These are phyloP conservation scores for Neonectria hederae DNA, from an alignment of 2,329 filamentous ascomycete genomes.

Conservation along the genomic window DNA sequence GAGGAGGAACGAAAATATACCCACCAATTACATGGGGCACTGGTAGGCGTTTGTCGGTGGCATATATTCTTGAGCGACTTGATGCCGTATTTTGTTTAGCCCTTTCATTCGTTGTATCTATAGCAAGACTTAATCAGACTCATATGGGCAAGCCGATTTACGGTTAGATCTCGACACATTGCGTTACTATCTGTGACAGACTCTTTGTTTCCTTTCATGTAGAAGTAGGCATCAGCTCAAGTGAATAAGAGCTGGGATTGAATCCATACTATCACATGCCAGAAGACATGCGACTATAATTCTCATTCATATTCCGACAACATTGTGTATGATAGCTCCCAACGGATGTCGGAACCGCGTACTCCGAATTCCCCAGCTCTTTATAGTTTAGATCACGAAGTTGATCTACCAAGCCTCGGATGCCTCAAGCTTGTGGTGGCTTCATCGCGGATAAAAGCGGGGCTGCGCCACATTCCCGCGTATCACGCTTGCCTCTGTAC, in stretches of 20 bases:
- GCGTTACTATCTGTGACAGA: not conserved
- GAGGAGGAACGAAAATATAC: conserved; percentile 16
- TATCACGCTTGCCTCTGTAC: no score
- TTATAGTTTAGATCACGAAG: not conserved
- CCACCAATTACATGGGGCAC: conserved; percentile 19
- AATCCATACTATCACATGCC: no score
- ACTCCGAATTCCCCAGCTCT: not conserved
- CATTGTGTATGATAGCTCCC: not conserved
- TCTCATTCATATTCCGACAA: not conserved
- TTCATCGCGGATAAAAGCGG: conserved; percentile 24
- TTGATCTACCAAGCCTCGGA: conserved; percentile 2
- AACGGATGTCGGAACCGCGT: not conserved
- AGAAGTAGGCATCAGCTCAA: not conserved
- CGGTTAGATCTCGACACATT: not conserved
- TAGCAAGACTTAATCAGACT: not conserved
- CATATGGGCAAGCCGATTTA: conserved; percentile 13
- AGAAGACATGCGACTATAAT: not conserved
- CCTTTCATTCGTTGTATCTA: conserved; percentile 10
- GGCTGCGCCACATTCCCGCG: conserved; percentile 13
- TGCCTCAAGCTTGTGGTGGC: conserved; percentile 8
- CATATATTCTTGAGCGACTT: conserved; percentile 28
- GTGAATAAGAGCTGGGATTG: not conserved
- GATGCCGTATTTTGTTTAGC: conserved; percentile 23
- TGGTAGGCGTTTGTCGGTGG: conserved; percentile 30
- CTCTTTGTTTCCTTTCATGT: not conserved